Percentiles rank a stretch among this genome's conserved stretches.
These are phyloP conservation scores for Scytalidium sp. DNA, from an alignment of 2,329 filamentous ascomycete genomes.

Conservation along the genomic window DNA sequence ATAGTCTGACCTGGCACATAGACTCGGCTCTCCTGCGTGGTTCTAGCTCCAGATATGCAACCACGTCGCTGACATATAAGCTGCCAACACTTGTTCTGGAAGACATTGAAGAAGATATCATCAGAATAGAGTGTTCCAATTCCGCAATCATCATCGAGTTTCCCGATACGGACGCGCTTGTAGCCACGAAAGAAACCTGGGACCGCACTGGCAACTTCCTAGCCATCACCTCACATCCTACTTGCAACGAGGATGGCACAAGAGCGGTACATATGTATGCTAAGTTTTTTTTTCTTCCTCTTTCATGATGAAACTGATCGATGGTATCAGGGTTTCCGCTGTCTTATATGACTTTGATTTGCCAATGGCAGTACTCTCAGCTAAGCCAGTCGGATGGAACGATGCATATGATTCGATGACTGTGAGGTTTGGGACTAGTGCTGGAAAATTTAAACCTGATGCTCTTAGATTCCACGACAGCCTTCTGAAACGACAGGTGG, in stretches of 20 bases:
- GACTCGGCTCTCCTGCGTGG: slow-evolving; percentile 8
- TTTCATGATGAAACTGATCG: not conserved
- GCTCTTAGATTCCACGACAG: slow-evolving; percentile 1
- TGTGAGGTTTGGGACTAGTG: slow-evolving; percentile 12
- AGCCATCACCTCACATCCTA: slow-evolving; percentile 8
- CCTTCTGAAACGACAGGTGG: not conserved
- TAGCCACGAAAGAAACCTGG: slow-evolving; percentile 6
- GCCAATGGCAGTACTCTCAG: slow-evolving; percentile 6
- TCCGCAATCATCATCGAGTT: slow-evolving; percentile 7
- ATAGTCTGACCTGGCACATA: not conserved
- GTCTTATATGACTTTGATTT: slow-evolving; percentile 6
- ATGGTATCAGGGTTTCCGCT: slow-evolving; percentile 5
- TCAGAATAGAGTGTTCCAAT: slow-evolving; percentile 8
- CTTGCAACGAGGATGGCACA: slow-evolving; percentile 10
- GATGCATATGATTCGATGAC: slow-evolving; percentile 14
- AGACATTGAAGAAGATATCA: slow-evolving; percentile 12
- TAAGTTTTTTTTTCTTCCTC: not conserved
- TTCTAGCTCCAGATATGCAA: slow-evolving; percentile 8
- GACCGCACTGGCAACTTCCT: slow-evolving; percentile 5
- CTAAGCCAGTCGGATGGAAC: slow-evolving; percentile 7
- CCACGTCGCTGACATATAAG: slow-evolving; percentile 14
- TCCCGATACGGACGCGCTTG: not conserved
- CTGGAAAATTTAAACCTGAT: slow-evolving; percentile 3
- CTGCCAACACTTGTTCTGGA: slow-evolving; percentile 14
- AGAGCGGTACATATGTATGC: slow-evolving; percentile 6